Evolutionary conservation across 2,329 filamentous ascomycete genomes (phyloP), one percentile per base, ranked within the genome.

Genomic region (Elsinoe necatrix): DNA sequence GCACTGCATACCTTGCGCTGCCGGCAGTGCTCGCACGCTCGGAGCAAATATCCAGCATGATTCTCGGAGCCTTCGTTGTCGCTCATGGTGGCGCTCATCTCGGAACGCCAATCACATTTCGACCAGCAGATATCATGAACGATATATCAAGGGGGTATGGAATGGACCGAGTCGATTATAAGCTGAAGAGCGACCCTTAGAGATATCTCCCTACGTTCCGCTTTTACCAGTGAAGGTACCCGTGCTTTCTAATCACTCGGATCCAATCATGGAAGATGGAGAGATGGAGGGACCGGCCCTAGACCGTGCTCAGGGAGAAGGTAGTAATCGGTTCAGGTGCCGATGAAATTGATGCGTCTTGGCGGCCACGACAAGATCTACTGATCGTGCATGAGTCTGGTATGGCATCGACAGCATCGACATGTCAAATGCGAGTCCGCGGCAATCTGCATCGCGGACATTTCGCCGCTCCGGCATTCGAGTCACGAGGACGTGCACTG

Each of bases 21-120:
- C 2, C 58, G 55, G 34, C 58, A 59, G 16, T 59, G 56, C 55
- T 59, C 58, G 43, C 58, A 59, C 55, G 54, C 54, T 6, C 54
- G 54, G 3, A 56, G 25, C 25, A 43, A 20, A 23, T 43, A 56
- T 7, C n/a, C 25, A 16, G 54, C 54, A 45, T 45, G 39, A 23
- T 43, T 47, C 27, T 42, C 37, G 11, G 35, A 29, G 7, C 41
- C 35, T 16, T 45, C 54, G 16, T 56, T 43, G n/a, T 56, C 54
- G 34, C 54, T 56, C 54, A 56, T 56, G 5, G 35, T 55, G 35
- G 35, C 51, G 34, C 11, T n/a, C 7, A 34, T 16, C 20, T 14
- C 18, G 2, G 14, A 3, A 23, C 7, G 27, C 18, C 29, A 18
- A 23, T 37, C 27, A 52, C 48, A 52, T 52, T n/a, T 35, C 29